A percentile compares a stretch with the other conserved stretches of the same genome.
Conservation (phyloP, 345 rosid genomes). For the Ceriops decandra region DNA sequence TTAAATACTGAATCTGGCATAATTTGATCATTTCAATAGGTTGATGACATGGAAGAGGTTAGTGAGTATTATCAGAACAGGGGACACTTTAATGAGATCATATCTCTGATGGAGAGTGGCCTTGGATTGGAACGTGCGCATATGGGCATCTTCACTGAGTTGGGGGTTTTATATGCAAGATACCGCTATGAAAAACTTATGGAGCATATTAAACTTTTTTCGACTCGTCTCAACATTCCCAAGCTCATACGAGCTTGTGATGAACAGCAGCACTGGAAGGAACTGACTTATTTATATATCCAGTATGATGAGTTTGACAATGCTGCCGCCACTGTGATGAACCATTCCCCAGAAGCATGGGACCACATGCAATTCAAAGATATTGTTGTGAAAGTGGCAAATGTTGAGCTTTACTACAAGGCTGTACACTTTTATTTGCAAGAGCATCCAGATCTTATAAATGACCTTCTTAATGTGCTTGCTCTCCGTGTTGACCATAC, state of each 20-base stretch:
- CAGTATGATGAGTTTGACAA: conserved; percentile 91
- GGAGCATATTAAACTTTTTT: conserved; percentile 94
- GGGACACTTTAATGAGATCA: conserved; percentile 89
- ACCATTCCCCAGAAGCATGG: conserved; percentile 99
- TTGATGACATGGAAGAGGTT: conserved; percentile 93
- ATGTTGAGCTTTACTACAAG: conserved; percentile 89
- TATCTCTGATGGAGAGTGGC: conserved; percentile 97
- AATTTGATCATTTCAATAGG: conserved; percentile 37
- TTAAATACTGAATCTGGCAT: background rate
- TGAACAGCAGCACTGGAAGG: conserved; percentile 96
- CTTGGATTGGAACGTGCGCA: conserved; percentile 94
- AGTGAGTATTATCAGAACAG: conserved; percentile 92
- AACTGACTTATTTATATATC: conserved; percentile 80
- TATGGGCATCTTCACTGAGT: conserved; percentile 95
- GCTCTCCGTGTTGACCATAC: conserved; percentile 95
- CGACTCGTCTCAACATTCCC: conserved; percentile 94
- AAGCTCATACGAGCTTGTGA: conserved; percentile 95
- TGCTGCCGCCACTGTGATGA: conserved; percentile 96
- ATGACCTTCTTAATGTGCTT: conserved; percentile 86
- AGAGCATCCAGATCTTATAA: conserved; percentile 89
- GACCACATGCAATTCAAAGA: conserved; percentile 99
- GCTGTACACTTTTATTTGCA: conserved; percentile 95
- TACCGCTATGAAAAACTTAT: conserved; percentile 89
- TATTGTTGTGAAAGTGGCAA: conserved; percentile 83
- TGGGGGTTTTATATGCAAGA: conserved; percentile 96